These are phyloP conservation scores for Colletotrichum sp. DNA, from an alignment of 2,329 filamentous ascomycete genomes.

Conservation along the genomic window DNA sequence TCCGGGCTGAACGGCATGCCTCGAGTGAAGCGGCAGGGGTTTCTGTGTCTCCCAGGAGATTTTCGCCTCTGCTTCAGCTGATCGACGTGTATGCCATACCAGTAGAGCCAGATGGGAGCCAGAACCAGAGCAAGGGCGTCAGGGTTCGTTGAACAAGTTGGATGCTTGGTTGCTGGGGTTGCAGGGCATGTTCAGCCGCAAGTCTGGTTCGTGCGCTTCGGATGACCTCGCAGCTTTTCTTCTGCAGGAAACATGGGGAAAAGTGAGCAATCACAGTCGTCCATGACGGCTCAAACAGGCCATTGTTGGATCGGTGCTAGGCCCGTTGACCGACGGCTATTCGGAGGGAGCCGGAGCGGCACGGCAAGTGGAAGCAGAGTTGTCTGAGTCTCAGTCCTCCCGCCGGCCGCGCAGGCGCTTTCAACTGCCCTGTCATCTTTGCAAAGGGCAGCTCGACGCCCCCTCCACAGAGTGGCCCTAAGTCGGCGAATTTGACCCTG, in stretches of 20 bases:
- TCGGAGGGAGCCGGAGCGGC: not conserved
- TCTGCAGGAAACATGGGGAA: not conserved
- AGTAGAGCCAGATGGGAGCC: not conserved
- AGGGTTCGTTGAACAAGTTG: not conserved
- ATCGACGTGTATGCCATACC: not conserved
- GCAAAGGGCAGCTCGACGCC: constrained; percentile 2
- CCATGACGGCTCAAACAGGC: not conserved
- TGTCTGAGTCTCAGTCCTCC: not conserved
- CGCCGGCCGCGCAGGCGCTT: not conserved
- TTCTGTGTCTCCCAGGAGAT: not conserved
- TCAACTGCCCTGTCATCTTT: constrained; percentile 1
- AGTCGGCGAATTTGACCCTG: not conserved
- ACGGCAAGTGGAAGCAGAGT: not conserved
- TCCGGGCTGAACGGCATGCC: not conserved
- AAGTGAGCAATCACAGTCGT: not conserved
- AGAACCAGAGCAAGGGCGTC: not conserved
- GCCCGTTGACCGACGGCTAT: not conserved
- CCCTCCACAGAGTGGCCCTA: not conserved
- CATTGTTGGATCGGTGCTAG: not conserved
- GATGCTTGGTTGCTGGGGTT: not conserved
- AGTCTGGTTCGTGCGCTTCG: not conserved
- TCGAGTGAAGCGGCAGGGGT: not conserved
- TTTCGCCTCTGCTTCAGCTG: not conserved
- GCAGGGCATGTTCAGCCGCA: constrained; percentile 1
- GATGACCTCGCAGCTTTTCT: not conserved